phyloP scores from a whole-genome alignment of 257 asterid species.

The Plantago ovata region DNA sequence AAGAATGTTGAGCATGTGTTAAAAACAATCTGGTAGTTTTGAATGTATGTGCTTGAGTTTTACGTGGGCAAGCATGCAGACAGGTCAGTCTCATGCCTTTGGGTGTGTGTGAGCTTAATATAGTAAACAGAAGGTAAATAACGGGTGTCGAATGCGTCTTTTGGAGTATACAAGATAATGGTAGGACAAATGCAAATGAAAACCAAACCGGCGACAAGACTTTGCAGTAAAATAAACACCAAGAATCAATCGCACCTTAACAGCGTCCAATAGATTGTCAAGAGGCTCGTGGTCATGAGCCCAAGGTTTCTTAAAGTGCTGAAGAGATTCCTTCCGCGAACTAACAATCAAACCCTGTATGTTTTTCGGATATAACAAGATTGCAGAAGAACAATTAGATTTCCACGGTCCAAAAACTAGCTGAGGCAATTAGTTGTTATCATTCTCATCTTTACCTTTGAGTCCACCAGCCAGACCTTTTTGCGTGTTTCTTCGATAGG shows the following conservation, averaged over 20 bases:
- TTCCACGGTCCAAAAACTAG: not conserved
- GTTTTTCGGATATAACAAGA: constrained; percentile 5
- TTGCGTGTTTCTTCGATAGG: constrained; percentile 68
- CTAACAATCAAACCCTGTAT: constrained; percentile 77
- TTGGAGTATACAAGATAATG: too few relatives aligned
- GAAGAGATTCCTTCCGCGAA: constrained; percentile 81
- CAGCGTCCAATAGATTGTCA: constrained; percentile 67
- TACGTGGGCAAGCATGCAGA: too few relatives aligned
- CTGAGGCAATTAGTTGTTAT: not conserved
- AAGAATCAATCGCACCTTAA: constrained; percentile 55
- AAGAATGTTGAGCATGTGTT: not conserved
- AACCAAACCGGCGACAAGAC: not conserved
- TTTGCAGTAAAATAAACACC: too few relatives aligned
- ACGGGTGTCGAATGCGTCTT: not conserved
- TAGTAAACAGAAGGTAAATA: not conserved
- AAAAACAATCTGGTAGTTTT: too few relatives aligned
- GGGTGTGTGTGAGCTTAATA: too few relatives aligned
- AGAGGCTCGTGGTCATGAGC: constrained; percentile 85
- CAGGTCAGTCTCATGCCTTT: too few relatives aligned
- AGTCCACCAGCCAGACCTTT: constrained; percentile 92
- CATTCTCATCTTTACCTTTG: constrained; percentile 53
- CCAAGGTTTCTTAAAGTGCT: constrained; percentile 88
- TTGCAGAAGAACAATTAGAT: not conserved
- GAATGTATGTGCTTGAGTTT: too few relatives aligned
- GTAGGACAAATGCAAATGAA: not conserved